Conservation (phyloP, 1,139 yeast genomes). For the Blastobotrys raffinosifermentans region DNA sequence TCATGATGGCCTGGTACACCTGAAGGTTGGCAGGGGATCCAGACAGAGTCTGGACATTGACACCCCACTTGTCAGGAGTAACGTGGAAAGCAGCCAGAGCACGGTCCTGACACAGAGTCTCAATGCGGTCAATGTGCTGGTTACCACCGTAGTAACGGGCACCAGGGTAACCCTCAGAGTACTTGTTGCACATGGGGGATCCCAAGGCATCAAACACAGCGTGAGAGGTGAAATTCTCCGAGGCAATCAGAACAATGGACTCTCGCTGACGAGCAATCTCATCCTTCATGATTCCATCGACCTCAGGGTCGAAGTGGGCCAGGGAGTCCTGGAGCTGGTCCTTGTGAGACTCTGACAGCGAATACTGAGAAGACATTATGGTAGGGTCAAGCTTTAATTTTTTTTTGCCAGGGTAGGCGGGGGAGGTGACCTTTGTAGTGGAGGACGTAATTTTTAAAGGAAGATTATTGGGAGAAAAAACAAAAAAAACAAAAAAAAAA, state of each 20-base stretch:
- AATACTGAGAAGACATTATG: constrained; percentile 31
- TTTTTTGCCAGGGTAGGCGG: no score
- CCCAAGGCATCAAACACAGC: constrained; percentile 94
- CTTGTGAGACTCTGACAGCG: constrained; percentile 31
- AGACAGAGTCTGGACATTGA: constrained; percentile 86
- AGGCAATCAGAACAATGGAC: constrained; percentile 86
- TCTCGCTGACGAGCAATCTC: constrained; percentile 83
- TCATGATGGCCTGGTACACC: constrained; percentile 86
- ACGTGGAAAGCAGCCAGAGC: constrained; percentile 81
- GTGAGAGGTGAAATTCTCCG: constrained; percentile 91
- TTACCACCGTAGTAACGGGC: constrained; percentile 97
- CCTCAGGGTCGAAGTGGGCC: constrained; percentile 73
- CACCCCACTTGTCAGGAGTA: constrained; percentile 84
- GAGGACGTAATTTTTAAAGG: constrained; percentile 1
- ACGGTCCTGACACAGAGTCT: constrained; percentile 81
- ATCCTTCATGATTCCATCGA: constrained; percentile 62
- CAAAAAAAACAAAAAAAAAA: no score
- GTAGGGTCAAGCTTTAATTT: constrained; percentile 9
- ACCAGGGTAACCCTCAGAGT: constrained; percentile 98
- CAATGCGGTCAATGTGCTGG: constrained; percentile 88
- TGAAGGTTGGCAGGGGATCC: constrained; percentile 97
- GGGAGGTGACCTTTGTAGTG: not conserved
- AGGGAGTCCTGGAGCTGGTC: constrained; percentile 29
- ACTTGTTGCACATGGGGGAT: constrained; percentile 95
- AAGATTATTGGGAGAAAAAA: not conserved